Evolutionary conservation across 345 rosid genomes (phyloP).

Genomic region (Hirschfeldia incana): DNA sequence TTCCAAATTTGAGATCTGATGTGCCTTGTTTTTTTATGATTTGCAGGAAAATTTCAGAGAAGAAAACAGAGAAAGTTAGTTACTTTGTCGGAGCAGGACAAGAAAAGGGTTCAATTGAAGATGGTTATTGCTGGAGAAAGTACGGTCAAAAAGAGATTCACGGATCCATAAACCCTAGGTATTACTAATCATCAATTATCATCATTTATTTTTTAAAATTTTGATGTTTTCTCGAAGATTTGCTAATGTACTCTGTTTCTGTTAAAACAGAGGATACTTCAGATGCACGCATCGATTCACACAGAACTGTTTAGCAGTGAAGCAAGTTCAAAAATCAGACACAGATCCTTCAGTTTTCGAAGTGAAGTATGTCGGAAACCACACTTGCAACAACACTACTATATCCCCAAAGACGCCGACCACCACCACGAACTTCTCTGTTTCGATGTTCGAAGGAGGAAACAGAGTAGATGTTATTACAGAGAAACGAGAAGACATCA

Average conservation of each 20-base stretch:
- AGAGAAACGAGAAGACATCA: slow-evolving; percentile 35
- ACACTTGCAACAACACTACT: slow-evolving; percentile 50
- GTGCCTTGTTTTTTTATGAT: slow-evolving; percentile 4
- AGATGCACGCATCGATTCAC: slow-evolving; percentile 76
- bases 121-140: slow-evolving; percentile 89
- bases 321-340: slow-evolving; percentile 87
- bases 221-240: background rate
- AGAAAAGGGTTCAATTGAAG: slow-evolving; percentile 56
- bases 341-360: slow-evolving; percentile 60
- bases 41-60: slow-evolving; percentile 58
- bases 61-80: slow-evolving; percentile 55
- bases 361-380: slow-evolving; percentile 67
- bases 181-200: background rate
- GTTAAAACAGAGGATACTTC: slow-evolving; percentile 68
- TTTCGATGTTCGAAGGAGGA: slow-evolving; percentile 13
- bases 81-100: slow-evolving; percentile 43
- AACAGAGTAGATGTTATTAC: slow-evolving; percentile 18
- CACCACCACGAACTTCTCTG: slow-evolving; percentile 17
- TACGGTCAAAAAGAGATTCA: slow-evolving; percentile 91
- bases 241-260: slow-evolving; percentile 26
- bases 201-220: too few species aligned
- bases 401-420: background rate
- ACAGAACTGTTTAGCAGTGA: slow-evolving; percentile 71
- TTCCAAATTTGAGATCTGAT: slow-evolving; percentile 2
- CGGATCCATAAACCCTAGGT: slow-evolving; percentile 81